Conservation (phyloP, 2,329 filamentous ascomycete species). For the Hortaea werneckii region DNA sequence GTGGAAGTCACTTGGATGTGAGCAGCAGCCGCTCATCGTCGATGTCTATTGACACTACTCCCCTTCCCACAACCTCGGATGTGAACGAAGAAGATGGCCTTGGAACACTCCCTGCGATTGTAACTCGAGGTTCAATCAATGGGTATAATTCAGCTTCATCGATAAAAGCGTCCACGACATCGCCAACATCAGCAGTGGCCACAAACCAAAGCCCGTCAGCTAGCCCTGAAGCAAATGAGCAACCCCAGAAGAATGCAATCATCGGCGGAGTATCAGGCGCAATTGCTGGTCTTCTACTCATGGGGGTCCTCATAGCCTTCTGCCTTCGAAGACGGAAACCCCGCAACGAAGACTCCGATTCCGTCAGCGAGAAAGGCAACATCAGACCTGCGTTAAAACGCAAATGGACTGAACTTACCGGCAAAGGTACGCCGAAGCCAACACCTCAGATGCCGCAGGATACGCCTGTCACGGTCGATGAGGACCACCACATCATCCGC, state of each 20-base stretch:
- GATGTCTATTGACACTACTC: too few species aligned
- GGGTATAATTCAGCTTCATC: background rate
- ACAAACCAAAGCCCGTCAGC: background rate
- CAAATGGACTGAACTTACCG: constrained; percentile 9
- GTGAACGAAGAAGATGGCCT: too few species aligned
- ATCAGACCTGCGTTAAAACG: constrained; percentile 2
- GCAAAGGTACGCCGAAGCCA: constrained; percentile 8
- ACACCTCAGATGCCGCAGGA: constrained; percentile 8
- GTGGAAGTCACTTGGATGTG: background rate
- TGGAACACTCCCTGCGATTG: too few species aligned
- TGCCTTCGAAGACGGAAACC: constrained; percentile 14
- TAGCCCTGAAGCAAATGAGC: background rate
- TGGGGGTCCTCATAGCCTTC: constrained; percentile 19
- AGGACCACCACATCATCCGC: constrained; percentile 24
- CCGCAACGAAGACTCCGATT: constrained; percentile 4
- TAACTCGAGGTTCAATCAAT: too few species aligned
- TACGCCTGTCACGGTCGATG: constrained; percentile 18
- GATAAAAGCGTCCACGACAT: background rate
- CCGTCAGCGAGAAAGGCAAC: constrained; percentile 4
- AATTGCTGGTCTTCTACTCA: constrained; percentile 19
- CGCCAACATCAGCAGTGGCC: too few species aligned
- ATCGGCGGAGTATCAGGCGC: constrained; percentile 22
- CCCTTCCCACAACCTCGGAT: too few species aligned
- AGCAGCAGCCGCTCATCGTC: background rate
- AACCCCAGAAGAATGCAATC: constrained; percentile 18